phyloP scores from a whole-genome alignment of 176 grass and related monocot species.

The Oryza rufipogon region DNA sequence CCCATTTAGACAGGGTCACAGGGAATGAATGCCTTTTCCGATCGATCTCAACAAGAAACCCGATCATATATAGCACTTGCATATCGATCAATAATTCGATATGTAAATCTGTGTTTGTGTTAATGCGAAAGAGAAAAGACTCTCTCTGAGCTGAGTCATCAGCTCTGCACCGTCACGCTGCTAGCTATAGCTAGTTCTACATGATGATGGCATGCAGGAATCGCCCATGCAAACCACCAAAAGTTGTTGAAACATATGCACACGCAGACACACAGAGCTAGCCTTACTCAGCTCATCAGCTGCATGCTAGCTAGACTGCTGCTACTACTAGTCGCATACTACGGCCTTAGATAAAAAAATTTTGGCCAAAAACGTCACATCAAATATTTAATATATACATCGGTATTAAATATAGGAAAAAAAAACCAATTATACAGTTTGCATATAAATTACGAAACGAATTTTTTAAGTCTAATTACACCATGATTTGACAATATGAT shows the following conservation, averaged over 20 bases:
- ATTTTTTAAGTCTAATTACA: too few relatives aligned
- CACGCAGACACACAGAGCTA: neutral
- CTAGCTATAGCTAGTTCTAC: neutral
- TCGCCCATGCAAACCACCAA: conserved; percentile 26
- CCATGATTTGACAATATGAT: too few relatives aligned
- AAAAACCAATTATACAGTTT: too few relatives aligned
- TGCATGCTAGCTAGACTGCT: neutral
- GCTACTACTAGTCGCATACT: too few relatives aligned
- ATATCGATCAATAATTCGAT: neutral
- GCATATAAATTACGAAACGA: too few relatives aligned
- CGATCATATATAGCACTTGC: neutral
- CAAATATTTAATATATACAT: too few relatives aligned
- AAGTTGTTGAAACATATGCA: conserved; percentile 30
- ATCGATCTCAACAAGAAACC: neutral
- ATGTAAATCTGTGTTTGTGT: neutral
- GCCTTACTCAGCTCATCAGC: neutral
- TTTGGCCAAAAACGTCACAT: too few relatives aligned
- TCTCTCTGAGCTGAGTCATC: neutral
- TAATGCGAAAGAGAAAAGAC: neutral
- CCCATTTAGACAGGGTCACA: neutral
- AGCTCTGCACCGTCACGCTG: neutral
- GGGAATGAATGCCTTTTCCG: neutral
- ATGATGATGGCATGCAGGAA: conserved; percentile 7
- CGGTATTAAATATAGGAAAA: too few relatives aligned
- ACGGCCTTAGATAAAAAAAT: too few relatives aligned